Conservation (phyloP, 306 rosid genomes). For the Cercis canadensis region DNA sequence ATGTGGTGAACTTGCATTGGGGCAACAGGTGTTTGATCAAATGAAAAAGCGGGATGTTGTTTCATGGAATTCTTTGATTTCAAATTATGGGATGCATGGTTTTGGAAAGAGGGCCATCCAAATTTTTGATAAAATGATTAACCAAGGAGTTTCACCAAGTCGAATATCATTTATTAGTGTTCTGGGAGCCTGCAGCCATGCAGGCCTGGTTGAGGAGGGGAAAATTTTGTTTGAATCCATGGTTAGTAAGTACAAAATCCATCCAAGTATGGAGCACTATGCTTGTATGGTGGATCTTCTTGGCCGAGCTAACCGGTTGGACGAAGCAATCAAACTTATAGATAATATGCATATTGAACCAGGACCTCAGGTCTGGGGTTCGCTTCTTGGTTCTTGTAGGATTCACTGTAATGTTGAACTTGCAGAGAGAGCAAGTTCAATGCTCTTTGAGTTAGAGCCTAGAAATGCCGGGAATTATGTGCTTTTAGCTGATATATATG, state of each 20-base stretch:
- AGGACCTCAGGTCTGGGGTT: conserved; percentile 85
- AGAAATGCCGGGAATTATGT: conserved; percentile 88
- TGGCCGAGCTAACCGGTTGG: conserved; percentile 84
- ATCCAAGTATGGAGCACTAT: conserved; percentile 83
- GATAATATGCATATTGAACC: conserved; percentile 80
- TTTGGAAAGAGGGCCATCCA: conserved; percentile 74
- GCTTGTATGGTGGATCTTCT: conserved; percentile 97
- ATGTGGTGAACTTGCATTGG: conserved; percentile 76
- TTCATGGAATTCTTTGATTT: conserved; percentile 85
- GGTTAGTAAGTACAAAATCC: conserved; percentile 57
- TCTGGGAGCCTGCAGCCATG: conserved; percentile 92
- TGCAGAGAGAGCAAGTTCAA: conserved; percentile 79
- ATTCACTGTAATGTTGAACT: conserved; percentile 84
- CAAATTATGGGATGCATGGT: conserved; percentile 88
- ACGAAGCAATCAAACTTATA: conserved; percentile 79
- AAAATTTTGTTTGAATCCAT: conserved; percentile 68
- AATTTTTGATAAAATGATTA: conserved; percentile 70
- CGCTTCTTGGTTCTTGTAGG: conserved; percentile 88
- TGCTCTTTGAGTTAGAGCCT: conserved; percentile 84
- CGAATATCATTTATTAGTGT: conserved; percentile 72
- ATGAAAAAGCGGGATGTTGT: conserved; percentile 71
- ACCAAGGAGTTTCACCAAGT: conserved; percentile 70
- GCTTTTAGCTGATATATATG: conserved; percentile 83
- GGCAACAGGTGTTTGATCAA: conserved; percentile 65
- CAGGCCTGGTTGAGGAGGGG: conserved; percentile 84